These are phyloP conservation scores for Pyrenula massariospora DNA, from an alignment of 495 filamentous ascomycete genomes.

Conservation along the genomic window DNA sequence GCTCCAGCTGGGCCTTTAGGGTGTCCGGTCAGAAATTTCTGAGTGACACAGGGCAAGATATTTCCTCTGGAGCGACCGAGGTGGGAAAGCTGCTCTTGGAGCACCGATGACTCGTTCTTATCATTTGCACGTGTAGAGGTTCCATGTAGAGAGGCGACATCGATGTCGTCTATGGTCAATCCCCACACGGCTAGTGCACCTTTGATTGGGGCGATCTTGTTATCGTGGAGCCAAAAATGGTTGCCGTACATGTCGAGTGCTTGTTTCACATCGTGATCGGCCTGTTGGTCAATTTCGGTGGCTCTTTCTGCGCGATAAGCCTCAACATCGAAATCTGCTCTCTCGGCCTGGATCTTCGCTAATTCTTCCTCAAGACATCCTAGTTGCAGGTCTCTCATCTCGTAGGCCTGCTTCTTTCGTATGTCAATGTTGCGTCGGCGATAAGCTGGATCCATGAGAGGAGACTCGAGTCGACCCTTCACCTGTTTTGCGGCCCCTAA, in stretches of 20 bases:
- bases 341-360: neutral
- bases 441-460: constrained; percentile 7
- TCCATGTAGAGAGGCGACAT: constrained; percentile 13
- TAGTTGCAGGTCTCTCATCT: neutral
- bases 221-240: constrained; percentile 4
- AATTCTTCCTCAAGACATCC: neutral
- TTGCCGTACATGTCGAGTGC: constrained; percentile 6
- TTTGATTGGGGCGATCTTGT: constrained; percentile 10
- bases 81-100: constrained; percentile 8
- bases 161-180: constrained; percentile 12
- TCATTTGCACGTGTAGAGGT: constrained; percentile 15
- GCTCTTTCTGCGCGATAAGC: neutral
- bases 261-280: neutral
- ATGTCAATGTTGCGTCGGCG: constrained; percentile 1
- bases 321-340: neutral
- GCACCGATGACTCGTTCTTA: constrained; percentile 11
- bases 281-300: neutral
- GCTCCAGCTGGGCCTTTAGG: constrained; percentile 14
- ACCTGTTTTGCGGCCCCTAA: constrained; percentile 9
- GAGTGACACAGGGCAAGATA: constrained; percentile 6
- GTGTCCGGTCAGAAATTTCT: constrained; percentile 16
- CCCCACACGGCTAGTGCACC: constrained; percentile 12
- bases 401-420: neutral
- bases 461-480: neutral
- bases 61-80: constrained; percentile 10